Conservation (phyloP, 768 basidiomycete genomes). For the Paxillus rubicundulus region DNA sequence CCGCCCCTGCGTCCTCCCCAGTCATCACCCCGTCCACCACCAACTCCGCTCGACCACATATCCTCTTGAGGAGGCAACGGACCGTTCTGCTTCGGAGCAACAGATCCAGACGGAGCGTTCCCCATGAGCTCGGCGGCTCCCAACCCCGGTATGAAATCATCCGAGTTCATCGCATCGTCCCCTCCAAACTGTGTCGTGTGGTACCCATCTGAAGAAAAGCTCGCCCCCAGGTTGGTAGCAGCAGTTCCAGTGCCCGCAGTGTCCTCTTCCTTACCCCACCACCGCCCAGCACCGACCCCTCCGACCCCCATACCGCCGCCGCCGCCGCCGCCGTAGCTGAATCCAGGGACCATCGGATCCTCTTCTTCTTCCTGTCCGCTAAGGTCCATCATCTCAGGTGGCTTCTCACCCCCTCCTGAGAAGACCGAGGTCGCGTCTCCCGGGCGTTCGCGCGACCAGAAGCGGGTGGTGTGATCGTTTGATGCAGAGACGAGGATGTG, state of each 20-base stretch:
- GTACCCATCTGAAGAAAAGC: constrained; percentile 19
- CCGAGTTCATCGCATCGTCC: constrained; percentile 35
- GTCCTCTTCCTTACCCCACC: constrained; percentile 51
- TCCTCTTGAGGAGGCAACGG: constrained; percentile 53
- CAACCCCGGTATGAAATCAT: constrained; percentile 68
- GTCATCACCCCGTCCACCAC: constrained; percentile 34
- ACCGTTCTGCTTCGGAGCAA: constrained; percentile 33
- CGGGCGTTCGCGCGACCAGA: constrained; percentile 92
- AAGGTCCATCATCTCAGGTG: constrained; percentile 61
- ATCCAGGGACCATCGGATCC: constrained; percentile 72
- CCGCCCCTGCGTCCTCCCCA: constrained; percentile 36
- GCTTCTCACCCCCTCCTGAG: constrained; percentile 80
- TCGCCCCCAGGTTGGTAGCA: constrained; percentile 6
- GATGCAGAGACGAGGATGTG: constrained; percentile 91
- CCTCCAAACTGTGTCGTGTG: constrained; percentile 23
- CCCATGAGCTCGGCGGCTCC: constrained; percentile 37
- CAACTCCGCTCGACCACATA: constrained; percentile 39
- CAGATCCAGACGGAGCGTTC: constrained; percentile 13
- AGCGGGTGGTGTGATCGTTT: constrained; percentile 99
- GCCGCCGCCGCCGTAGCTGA: constrained; percentile 45
- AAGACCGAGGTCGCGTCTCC: constrained; percentile 80
- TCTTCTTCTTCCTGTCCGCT: constrained; percentile 71
- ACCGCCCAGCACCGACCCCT: constrained; percentile 21
- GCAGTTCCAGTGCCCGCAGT: constrained; percentile 9
- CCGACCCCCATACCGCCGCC: constrained; percentile 21